Evolutionary conservation across 345 rosid genomes (phyloP).

Genomic region (Pelargonium nanum): DNA sequence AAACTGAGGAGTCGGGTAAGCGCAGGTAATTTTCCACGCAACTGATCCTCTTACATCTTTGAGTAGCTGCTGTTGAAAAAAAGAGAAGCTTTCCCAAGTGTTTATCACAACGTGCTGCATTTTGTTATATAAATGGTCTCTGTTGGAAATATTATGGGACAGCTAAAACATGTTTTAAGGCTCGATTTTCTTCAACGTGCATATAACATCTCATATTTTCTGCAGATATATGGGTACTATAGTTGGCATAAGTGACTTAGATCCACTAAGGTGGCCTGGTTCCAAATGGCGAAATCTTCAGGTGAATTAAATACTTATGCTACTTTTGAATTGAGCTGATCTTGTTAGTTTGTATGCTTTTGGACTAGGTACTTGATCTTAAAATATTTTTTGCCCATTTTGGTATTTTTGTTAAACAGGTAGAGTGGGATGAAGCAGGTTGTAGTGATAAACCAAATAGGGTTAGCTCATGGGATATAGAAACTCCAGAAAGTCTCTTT

Average conservation of each 20-base stretch:
- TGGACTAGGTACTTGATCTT: neutral
- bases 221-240: conserved; percentile 96
- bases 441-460: conserved; percentile 82
- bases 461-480: conserved; percentile 96
- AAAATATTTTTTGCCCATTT: neutral
- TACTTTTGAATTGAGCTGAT: conserved; percentile 1
- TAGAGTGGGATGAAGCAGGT: conserved; percentile 99
- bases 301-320: conserved; percentile 32
- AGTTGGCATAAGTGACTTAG: conserved; percentile 68
- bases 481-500: conserved; percentile 96
- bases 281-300: conserved; percentile 99
- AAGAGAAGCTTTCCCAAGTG: too few species aligned
- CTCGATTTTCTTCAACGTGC: neutral
- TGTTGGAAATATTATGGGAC: neutral
- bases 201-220: conserved; percentile 7
- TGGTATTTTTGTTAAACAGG: conserved; percentile 26
- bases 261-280: conserved; percentile 94
- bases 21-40: conserved; percentile 44
- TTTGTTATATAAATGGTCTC: too few species aligned
- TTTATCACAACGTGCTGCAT: too few species aligned
- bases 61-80: too few species aligned
- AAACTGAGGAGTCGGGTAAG: conserved; percentile 90
- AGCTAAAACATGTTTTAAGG: neutral
- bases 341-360: neutral
- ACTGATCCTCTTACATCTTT: neutral